Conservation (phyloP, 306 rosid species). For the Luffa aegyptiaca region DNA sequence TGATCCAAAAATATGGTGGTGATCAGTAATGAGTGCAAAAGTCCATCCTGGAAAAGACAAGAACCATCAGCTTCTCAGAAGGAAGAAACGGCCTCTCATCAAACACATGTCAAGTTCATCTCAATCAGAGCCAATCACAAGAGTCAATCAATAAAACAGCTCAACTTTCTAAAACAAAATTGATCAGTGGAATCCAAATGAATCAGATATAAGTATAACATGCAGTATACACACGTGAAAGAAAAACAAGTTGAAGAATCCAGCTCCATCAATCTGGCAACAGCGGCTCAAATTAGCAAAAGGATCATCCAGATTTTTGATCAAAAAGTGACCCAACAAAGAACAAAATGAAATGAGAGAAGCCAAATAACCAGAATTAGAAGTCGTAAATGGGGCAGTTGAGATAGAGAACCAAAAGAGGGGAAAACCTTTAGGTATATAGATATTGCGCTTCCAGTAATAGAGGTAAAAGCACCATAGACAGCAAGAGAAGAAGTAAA, state of each 20-base stretch:
- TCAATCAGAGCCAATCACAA: background rate
- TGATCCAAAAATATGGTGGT: background rate
- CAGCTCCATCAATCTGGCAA: background rate
- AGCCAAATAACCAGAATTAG: background rate
- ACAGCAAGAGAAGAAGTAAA: slow-evolving; percentile 58
- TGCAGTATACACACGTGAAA: background rate
- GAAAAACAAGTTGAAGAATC: background rate
- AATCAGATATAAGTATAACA: background rate
- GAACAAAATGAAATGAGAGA: background rate
- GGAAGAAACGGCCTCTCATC: background rate
- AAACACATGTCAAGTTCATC: background rate
- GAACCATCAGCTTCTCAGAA: background rate
- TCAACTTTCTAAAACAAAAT: background rate
- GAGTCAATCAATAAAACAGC: background rate
- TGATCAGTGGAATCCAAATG: background rate
- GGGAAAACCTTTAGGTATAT: slow-evolving; percentile 58
- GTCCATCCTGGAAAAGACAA: background rate
- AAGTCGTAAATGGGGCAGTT: background rate
- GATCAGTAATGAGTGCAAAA: background rate
- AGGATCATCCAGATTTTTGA: background rate
- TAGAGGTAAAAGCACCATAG: slow-evolving; percentile 77
- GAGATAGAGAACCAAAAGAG: background rate
- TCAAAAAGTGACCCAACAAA: background rate
- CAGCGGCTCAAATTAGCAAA: background rate
- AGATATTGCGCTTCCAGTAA: slow-evolving; percentile 56